Base-by-base conservation (phyloP, 1,139 yeast species). In the Entelexis sorbosivorans region DNA sequence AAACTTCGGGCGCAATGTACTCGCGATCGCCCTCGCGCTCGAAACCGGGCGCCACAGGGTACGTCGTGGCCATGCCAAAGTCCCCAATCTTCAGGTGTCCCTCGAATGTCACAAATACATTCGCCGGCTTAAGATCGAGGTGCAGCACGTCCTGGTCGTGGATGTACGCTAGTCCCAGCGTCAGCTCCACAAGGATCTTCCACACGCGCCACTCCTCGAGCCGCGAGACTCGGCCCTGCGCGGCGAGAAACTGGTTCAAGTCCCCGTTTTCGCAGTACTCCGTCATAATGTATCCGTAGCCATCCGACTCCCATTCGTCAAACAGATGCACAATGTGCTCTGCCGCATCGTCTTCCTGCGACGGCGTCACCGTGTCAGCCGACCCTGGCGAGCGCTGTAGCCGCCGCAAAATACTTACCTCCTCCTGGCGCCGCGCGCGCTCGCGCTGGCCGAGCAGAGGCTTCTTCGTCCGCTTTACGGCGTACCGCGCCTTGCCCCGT, bases 11-110 rank as follows among this genome's bases (percentile, higher is more conserved):
- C 0, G 99, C 98, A 68, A 91, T 91, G 67, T 91, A 91, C 66
- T 91, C 96, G 47, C 98, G 74, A 65, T 93, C 98, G 33, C 98
- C 98, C 68, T 93, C 98, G 58, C 95, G 76, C 66, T 91, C 98
- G 63, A 87, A 66, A 9, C 71, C 73, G 28, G 65, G 64, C 16
- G 71, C 62, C 5, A 64, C 73, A 0, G 75, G 75, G 49, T 65
- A 79, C 63, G 68, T 77, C 63, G 75, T 81, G n/a, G 84, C 82
- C 79, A 79, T 76, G 33, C 84, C 84, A 68, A 85, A 85, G 67
- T 84, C 95, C 11, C 94, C 94, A 63, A 84, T 84, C 68, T 84
- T 85, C 60, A 84, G 74, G 34, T 81, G 78, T 19, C 99, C 99
- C 67, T 91, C 98, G 68, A 91, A 91, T 0, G 97, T 87, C 48